Evolutionary conservation across 306 rosid species (phyloP).

Genomic region (Vigna nakashimae): DNA sequence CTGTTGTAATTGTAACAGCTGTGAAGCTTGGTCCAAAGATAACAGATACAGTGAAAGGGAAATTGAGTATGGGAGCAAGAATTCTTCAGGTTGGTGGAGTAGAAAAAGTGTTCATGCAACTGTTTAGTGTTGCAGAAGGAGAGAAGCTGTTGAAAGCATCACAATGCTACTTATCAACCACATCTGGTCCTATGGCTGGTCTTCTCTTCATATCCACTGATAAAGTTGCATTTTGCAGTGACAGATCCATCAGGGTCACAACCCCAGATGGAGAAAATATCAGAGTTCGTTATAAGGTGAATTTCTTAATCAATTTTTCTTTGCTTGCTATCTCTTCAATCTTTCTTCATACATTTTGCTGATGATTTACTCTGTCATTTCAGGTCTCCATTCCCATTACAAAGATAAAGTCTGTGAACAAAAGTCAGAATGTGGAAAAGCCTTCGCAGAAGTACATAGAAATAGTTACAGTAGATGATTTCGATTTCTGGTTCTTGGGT

Average conservation of each 20-base stretch:
- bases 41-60: constrained; percentile 75
- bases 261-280: constrained; percentile 56
- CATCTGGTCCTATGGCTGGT: constrained; percentile 88
- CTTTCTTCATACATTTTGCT: constrained; percentile 2
- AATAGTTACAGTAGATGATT: constrained; percentile 61
- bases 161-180: constrained; percentile 80
- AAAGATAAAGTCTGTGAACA: constrained; percentile 29
- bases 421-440: constrained; percentile 34
- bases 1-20: constrained; percentile 44
- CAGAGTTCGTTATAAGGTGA: constrained; percentile 70
- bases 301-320: background rate
- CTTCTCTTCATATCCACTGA: constrained; percentile 82
- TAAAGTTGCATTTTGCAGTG: constrained; percentile 82
- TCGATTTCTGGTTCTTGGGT: constrained; percentile 79
- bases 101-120: constrained; percentile 62
- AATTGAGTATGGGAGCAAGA: constrained; percentile 75
- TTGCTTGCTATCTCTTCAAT: background rate
- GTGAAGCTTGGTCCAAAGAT: constrained; percentile 70
- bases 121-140: constrained; percentile 59
- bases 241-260: constrained; percentile 67
- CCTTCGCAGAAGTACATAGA: constrained; percentile 66
- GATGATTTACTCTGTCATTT: constrained; percentile 13
- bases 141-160: constrained; percentile 73
- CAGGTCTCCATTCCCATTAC: constrained; percentile 31
- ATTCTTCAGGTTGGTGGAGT: constrained; percentile 75